Base-by-base conservation (phyloP, 768 basidiomycete species). In the Mycena amicta region DNA sequence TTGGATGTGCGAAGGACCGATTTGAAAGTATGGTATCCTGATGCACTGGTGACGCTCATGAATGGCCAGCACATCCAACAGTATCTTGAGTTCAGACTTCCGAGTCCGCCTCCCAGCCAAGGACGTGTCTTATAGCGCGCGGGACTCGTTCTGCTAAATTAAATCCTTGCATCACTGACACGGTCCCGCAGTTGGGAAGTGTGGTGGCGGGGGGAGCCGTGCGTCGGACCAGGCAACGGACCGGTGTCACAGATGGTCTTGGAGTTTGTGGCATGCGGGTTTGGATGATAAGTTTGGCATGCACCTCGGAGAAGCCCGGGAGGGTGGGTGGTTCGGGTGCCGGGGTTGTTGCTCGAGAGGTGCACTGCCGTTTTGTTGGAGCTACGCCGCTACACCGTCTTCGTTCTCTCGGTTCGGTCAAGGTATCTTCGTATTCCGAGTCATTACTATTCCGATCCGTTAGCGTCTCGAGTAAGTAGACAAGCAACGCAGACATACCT, bases 31-130 rank as follows among this genome's bases (percentile, higher is more conserved):
- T n/a, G n/a, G n/a, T n/a, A n/a, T n/a, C n/a, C n/a, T n/a, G n/a
- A n/a, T n/a, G n/a, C n/a, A n/a, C n/a, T n/a, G n/a, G n/a, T n/a
- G n/a, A n/a, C n/a, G n/a, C n/a, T n/a, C n/a, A n/a, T n/a, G n/a
- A n/a, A 40, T 52, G 15, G 39, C 28, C 28, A 62, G 5, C 25
- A 56, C 56, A 26, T 26, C 45, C 16, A 58, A 50, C 1, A 62
- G 61, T 6, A 53, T 59, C 27, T 55, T 33, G 15, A 62, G 50
- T 23, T 62, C n/a, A n/a, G n/a, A n/a, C n/a, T n/a, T n/a, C n/a
- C n/a, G n/a, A n/a, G n/a, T n/a, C 61, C 2, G 28, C 55, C 22
- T 62, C 61, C 61, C 61, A 62, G n/a, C 37, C 56, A 1, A 18
- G 6, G 27, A 53, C 33, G 50, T 53, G 23, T 18, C 12, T 5